Percentiles rank a stretch among this genome's conserved stretches.
These are phyloP conservation scores for Calvatia gigantea DNA, from an alignment of 768 basidiomycete species.

Conservation along the genomic window DNA sequence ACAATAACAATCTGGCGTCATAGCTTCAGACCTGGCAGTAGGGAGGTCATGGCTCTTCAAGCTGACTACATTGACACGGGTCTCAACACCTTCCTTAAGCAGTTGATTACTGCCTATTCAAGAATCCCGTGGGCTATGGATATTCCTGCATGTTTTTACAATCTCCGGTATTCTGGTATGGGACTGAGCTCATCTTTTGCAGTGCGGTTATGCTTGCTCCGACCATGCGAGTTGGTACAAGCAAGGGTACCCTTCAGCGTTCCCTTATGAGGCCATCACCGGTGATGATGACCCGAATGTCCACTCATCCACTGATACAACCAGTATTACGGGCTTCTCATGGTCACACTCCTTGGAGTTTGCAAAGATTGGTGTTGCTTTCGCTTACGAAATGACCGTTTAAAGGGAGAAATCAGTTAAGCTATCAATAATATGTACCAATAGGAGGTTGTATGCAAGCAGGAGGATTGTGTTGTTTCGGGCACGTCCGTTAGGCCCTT, in stretches of 20 bases:
- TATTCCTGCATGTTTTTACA: constrained; percentile 27
- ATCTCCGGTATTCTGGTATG: background rate
- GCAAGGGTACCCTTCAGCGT: constrained; percentile 35
- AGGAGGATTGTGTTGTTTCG: too few species aligned
- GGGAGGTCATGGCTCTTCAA: constrained; percentile 36
- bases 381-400: constrained; percentile 47
- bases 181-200: background rate
- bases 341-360: constrained; percentile 55
- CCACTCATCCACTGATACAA: constrained; percentile 43
- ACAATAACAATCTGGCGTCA: background rate
- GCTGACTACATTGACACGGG: constrained; percentile 36
- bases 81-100: constrained; percentile 43
- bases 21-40: constrained; percentile 46
- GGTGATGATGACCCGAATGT: constrained; percentile 40
- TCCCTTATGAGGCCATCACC: constrained; percentile 42
- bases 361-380: constrained; percentile 56
- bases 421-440: background rate
- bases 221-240: constrained; percentile 47
- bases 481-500: too few species aligned
- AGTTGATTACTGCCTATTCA: constrained; percentile 32
- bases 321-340: constrained; percentile 42
- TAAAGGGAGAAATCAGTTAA: constrained; percentile 8
- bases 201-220: constrained; percentile 41
- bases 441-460: background rate
- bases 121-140: constrained; percentile 34